These are phyloP conservation scores for Mrakia frigida DNA, from an alignment of 768 basidiomycete genomes.

Conservation along the genomic window DNA sequence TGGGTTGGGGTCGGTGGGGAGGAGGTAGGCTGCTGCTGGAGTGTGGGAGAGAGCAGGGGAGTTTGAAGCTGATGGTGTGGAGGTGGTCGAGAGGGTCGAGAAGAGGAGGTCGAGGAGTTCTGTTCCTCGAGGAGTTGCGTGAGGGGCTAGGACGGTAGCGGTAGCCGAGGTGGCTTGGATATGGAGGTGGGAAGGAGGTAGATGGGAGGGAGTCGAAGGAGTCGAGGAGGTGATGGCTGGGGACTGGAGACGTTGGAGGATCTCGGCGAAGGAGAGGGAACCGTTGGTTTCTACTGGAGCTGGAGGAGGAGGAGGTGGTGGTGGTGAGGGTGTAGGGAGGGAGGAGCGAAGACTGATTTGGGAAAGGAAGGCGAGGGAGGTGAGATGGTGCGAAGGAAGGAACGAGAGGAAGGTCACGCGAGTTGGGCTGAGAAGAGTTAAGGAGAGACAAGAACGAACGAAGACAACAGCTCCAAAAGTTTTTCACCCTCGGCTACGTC, in stretches of 20 bases:
- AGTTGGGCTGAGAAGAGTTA: not conserved
- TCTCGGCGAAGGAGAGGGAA: conserved; percentile 32
- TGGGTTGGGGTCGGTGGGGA: not conserved
- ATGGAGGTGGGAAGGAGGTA: not conserved
- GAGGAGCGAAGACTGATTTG: conserved; percentile 15
- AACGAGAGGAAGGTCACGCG: not conserved
- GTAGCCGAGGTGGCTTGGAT: not conserved
- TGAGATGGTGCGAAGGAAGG: conserved; percentile 1
- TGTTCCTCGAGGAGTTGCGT: conserved; percentile 4
- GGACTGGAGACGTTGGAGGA: conserved; percentile 29
- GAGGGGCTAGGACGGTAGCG: not conserved
- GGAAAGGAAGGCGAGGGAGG: not conserved
- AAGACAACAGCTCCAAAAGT: conserved; percentile 19
- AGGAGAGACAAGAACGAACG: conserved; percentile 11
- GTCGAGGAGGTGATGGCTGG: conserved; percentile 15
- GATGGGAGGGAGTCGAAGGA: not conserved
- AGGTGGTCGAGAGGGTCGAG: conserved; percentile 8
- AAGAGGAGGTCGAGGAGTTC: conserved; percentile 21
- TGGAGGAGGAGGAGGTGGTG: not conserved
- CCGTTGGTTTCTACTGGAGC: conserved; percentile 22
- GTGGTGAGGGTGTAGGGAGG: not conserved
- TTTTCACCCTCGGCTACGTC: conserved; percentile 29
- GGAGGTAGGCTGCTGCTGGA: not conserved
- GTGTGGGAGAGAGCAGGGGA: not conserved
- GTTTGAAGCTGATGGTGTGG: not conserved